phyloP scores from a whole-genome alignment of 2,329 filamentous ascomycete genomes.

The Colletotrichum navitas region DNA sequence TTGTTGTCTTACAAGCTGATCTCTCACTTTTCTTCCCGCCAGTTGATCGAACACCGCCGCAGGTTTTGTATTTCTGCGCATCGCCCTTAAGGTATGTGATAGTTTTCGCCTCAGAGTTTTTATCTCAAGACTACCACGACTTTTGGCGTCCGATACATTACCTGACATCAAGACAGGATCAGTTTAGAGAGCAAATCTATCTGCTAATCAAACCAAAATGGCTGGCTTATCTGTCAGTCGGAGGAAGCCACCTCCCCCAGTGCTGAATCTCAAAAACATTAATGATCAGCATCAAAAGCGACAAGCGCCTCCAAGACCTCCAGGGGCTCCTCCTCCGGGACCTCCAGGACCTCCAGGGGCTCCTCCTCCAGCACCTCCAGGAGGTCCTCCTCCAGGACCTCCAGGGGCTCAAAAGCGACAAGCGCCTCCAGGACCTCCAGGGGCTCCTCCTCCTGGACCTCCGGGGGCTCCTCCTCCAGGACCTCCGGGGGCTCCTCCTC shows the following conservation, averaged over 20 bases:
- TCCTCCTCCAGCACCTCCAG: neutral
- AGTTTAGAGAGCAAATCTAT: neutral
- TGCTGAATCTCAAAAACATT: neutral
- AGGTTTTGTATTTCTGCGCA: too few relatives aligned
- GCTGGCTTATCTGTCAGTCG: neutral
- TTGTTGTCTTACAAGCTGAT: neutral
- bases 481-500: too few relatives aligned
- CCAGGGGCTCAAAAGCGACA: too few relatives aligned
- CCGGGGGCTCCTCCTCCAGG: too few relatives aligned
- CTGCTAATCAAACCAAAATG: neutral
- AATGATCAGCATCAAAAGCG: neutral
- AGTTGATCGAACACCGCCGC: neutral
- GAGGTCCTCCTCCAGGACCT: neutral
- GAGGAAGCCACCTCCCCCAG: neutral
- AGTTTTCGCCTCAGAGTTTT: neutral
- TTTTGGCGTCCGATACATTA: accelerated
- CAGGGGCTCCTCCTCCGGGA: neutral
- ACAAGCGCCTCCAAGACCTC: neutral
- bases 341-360: neutral
- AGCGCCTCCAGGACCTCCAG: too few relatives aligned
- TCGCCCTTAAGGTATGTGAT: neutral
- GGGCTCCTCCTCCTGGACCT: too few relatives aligned
- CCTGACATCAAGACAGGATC: neutral
- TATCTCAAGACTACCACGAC: neutral
- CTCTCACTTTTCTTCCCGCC: too few relatives aligned